Conservation (phyloP, 192 early-diverging fungal species). For the Dissophora globulifera region DNA sequence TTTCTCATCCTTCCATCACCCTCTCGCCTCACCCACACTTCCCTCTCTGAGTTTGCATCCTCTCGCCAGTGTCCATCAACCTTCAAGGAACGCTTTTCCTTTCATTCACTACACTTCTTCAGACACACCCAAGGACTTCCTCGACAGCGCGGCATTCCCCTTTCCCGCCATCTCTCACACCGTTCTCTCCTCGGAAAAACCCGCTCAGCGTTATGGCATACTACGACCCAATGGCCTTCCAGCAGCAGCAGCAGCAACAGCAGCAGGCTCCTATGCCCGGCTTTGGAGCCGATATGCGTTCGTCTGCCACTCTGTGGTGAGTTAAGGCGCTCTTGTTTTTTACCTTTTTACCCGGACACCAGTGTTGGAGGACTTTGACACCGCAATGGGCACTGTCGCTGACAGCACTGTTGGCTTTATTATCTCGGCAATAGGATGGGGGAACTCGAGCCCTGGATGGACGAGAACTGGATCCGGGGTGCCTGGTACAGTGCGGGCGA, state of each 20-base stretch:
- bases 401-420: no score
- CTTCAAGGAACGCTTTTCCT: no score
- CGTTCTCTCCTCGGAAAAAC: no score
- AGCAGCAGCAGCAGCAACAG: constrained; percentile 33
- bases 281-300: neutral
- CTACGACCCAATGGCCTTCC: constrained; percentile 43
- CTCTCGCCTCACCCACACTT: neutral
- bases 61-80: neutral
- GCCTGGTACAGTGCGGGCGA: constrained; percentile 89
- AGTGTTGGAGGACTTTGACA: no score
- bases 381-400: no score
- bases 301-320: constrained; percentile 1
- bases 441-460: constrained; percentile 98
- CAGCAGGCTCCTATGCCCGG: neutral
- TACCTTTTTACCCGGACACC: no score
- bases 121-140: no score
- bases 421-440: constrained; percentile 78
- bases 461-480: constrained; percentile 88
- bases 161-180: no score
- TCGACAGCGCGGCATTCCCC: no score
- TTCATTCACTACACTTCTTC: neutral
- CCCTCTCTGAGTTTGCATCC: neutral
- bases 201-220: constrained; percentile 39
- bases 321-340: no score
- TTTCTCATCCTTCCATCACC: neutral